A percentile compares a stretch with the other conserved stretches of the same genome.
Conservation (phyloP, 2,329 filamentous ascomycete genomes). For the Arthrobotrys conoides region DNA sequence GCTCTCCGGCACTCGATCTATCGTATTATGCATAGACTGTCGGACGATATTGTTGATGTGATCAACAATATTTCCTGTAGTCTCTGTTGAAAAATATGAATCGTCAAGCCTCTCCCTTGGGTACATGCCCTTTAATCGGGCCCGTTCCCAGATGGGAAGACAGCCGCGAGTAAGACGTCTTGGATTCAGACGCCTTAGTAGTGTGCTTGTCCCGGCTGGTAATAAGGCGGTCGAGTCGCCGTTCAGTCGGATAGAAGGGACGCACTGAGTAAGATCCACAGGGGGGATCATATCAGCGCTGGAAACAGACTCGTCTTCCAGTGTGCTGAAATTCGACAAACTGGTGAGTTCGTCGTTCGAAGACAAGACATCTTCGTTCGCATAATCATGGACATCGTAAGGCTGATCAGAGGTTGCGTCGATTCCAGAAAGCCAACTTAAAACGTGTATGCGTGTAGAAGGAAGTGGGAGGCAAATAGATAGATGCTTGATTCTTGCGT, state of each 20-base stretch:
- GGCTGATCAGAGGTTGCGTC: background rate
- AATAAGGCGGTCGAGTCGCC: slow-evolving; percentile 17
- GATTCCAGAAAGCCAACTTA: slow-evolving; percentile 19
- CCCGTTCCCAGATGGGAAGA: background rate
- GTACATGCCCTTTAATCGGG: background rate
- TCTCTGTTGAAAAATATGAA: slow-evolving; percentile 4
- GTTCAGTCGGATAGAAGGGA: slow-evolving; percentile 22
- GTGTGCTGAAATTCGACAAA: background rate
- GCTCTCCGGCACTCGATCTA: slow-evolving; percentile 5
- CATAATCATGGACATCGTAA: background rate
- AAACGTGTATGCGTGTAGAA: slow-evolving; percentile 9
- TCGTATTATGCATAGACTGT: slow-evolving; percentile 17
- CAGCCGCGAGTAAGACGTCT: slow-evolving; percentile 15
- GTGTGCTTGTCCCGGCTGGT: slow-evolving; percentile 3
- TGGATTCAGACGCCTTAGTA: slow-evolving; percentile 18
- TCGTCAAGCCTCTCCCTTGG: slow-evolving; percentile 10
- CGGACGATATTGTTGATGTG: slow-evolving; percentile 13
- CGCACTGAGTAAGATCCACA: slow-evolving; percentile 19
- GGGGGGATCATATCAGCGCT: background rate
- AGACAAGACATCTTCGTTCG: background rate
- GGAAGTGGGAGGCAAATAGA: slow-evolving; percentile 1
- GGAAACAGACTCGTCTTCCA: slow-evolving; percentile 4
- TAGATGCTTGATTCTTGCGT: slow-evolving; percentile 14
- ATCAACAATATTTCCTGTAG: background rate
- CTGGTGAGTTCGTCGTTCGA: slow-evolving; percentile 12